Percentiles rank a stretch among this genome's conserved stretches.
These are phyloP conservation scores for Dactylellina drechsleri DNA, from an alignment of 2,329 filamentous ascomycete genomes.

Conservation along the genomic window DNA sequence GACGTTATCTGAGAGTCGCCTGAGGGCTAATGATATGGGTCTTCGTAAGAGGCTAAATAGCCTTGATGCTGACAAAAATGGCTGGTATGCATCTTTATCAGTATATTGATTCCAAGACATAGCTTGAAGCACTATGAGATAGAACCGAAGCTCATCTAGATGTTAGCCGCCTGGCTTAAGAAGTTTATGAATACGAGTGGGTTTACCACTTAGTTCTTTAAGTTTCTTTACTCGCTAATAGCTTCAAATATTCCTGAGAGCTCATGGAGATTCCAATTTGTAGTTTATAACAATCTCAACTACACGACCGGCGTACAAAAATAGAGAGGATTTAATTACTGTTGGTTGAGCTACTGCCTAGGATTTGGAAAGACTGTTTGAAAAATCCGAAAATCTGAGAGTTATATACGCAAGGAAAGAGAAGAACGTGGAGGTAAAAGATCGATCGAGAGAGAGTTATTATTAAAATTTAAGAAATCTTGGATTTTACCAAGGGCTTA, in stretches of 20 bases:
- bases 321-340: too few relatives aligned
- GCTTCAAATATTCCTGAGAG: too few relatives aligned
- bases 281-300: too few relatives aligned
- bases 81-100: neutral
- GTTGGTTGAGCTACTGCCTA: too few relatives aligned
- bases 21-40: constrained; percentile 1
- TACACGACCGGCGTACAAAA: too few relatives aligned
- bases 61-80: too few relatives aligned
- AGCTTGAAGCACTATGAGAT: neutral
- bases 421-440: too few relatives aligned
- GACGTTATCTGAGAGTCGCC: constrained; percentile 1
- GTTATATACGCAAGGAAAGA: too few relatives aligned
- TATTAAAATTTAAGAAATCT: neutral
- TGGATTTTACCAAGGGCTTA: neutral
- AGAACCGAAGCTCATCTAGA: neutral
- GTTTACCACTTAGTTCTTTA: neutral
- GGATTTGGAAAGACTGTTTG: too few relatives aligned
- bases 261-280: too few relatives aligned
- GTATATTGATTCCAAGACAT: neutral
- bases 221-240: neutral
- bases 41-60: neutral
- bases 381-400: too few relatives aligned
- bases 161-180: neutral
- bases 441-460: too few relatives aligned
- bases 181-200: neutral